These are phyloP conservation scores for Ehretia macrophylla DNA, from an alignment of 257 asterid genomes.

Conservation along the genomic window DNA sequence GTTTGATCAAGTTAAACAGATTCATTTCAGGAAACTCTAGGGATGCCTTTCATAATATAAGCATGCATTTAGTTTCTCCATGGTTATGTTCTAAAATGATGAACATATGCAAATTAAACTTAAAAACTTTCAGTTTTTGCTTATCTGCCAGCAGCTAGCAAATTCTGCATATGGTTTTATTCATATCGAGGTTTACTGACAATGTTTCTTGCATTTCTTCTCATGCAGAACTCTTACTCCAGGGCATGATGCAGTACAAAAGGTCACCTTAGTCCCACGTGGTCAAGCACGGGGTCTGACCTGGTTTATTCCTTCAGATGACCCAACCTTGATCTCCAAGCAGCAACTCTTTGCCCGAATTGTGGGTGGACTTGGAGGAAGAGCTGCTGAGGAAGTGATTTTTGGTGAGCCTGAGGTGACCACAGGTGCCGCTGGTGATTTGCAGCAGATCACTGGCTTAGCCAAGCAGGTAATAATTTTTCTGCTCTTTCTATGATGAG, in stretches of 20 bases:
- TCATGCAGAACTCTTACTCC: constrained; percentile 84
- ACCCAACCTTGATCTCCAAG: constrained; percentile 94
- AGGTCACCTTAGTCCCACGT: constrained; percentile 91
- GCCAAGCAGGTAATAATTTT: constrained; percentile 70
- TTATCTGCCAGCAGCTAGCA: no score
- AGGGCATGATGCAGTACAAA: constrained; percentile 96
- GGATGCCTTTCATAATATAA: no score
- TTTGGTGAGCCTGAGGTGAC: constrained; percentile 99
- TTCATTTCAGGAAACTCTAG: no score
- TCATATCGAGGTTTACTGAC: no score
- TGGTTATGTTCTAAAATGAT: no score
- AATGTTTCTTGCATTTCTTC: constrained; percentile 10
- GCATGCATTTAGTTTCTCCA: no score
- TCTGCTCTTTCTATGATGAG: not conserved
- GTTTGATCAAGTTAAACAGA: no score
- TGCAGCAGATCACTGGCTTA: constrained; percentile 91
- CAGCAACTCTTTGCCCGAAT: constrained; percentile 95
- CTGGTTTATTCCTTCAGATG: constrained; percentile 97
- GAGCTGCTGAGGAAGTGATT: constrained; percentile 96
- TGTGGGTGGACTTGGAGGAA: constrained; percentile 98
- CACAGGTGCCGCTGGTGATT: constrained; percentile 94
- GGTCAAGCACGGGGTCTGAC: constrained; percentile 99
- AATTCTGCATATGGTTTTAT: no score
- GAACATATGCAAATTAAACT: no score
- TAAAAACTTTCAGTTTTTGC: no score